Conservation (phyloP, 2,329 filamentous ascomycete genomes). For the Elsinoe australis region DNA sequence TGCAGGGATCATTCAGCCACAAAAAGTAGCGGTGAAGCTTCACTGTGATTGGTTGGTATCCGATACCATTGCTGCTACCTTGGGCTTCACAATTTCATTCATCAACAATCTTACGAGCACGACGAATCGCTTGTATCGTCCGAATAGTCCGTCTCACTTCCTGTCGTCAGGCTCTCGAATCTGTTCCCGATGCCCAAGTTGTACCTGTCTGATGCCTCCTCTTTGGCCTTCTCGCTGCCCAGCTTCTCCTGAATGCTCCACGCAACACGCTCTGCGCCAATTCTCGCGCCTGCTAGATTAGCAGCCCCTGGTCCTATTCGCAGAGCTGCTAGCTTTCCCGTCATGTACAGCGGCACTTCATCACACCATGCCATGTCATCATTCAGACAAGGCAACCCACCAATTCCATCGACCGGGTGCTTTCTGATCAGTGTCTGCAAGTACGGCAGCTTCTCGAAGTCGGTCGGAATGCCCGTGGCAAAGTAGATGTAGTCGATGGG, state of each 20-base stretch:
- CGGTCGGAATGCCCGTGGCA: slow-evolving; percentile 62
- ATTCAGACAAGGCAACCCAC: slow-evolving; percentile 64
- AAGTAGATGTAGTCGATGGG: slow-evolving; percentile 63
- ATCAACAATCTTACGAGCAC: slow-evolving; percentile 5
- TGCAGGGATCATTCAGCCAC: not conserved
- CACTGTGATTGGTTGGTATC: not conserved
- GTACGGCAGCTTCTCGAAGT: slow-evolving; percentile 55
- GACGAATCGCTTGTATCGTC: slow-evolving; percentile 12
- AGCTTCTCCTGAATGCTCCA: slow-evolving; percentile 60
- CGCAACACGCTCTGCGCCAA: slow-evolving; percentile 64
- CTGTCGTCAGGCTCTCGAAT: slow-evolving; percentile 30
- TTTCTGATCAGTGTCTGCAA: slow-evolving; percentile 52
- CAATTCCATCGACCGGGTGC: slow-evolving; percentile 54
- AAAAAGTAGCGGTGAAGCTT: slow-evolving; percentile 14
- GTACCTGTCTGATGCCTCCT: slow-evolving; percentile 27
- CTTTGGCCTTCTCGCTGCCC: slow-evolving; percentile 20
- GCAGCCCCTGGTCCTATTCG: slow-evolving; percentile 63
- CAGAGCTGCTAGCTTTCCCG: slow-evolving; percentile 59
- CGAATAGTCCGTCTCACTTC: slow-evolving; percentile 7
- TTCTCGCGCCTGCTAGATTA: slow-evolving; percentile 65
- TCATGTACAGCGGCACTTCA: slow-evolving; percentile 65
- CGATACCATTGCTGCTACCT: not conserved
- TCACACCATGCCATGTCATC: slow-evolving; percentile 69
- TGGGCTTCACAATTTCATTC: not conserved
- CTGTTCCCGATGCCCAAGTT: slow-evolving; percentile 38